Conservation (phyloP, 176 grass and related monocot species). For the sorghum (Sorghum bicolor) region DNA sequence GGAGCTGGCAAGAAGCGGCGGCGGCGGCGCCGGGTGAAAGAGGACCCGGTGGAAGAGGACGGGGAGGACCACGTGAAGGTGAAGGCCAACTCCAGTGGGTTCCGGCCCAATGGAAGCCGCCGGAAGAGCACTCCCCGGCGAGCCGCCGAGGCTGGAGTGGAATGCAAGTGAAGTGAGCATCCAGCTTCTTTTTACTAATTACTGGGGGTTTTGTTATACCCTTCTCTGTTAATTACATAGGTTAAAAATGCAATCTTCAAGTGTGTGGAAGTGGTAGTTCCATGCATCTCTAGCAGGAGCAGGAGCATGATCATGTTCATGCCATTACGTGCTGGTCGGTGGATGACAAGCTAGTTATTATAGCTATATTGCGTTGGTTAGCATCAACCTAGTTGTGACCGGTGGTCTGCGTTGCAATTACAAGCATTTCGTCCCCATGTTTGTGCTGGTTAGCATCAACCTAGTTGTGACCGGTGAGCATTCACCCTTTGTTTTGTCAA, state of each 20-base stretch:
- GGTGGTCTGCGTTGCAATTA: neutral
- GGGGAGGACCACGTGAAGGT: neutral
- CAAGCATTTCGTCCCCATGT: no score
- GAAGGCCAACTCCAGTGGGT: conserved; percentile 4
- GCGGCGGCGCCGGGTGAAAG: neutral
- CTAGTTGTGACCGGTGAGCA: neutral
- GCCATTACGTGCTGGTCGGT: neutral
- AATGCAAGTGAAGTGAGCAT: conserved; percentile 5
- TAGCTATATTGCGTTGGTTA: neutral
- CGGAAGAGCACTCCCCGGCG: conserved; percentile 28
- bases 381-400: neutral
- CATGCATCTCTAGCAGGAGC: neutral
- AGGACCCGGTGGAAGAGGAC: neutral
- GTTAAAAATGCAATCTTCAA: neutral
- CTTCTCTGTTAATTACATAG: neutral
- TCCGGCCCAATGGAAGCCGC: conserved; percentile 14
- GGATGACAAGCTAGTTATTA: conserved; percentile 3
- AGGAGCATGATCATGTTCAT: conserved; percentile 10
- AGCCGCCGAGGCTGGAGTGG: conserved; percentile 27
- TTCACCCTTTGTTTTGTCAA: no score
- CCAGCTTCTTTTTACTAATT: no score
- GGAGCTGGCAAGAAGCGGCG: neutral
- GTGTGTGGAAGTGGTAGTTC: neutral
- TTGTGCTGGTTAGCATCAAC: neutral
- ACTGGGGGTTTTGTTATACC: neutral